Percentiles rank a stretch among this genome's conserved stretches.
phyloP scores from a whole-genome alignment of 352 stramenopile species.

The Pythium chondricola region DNA sequence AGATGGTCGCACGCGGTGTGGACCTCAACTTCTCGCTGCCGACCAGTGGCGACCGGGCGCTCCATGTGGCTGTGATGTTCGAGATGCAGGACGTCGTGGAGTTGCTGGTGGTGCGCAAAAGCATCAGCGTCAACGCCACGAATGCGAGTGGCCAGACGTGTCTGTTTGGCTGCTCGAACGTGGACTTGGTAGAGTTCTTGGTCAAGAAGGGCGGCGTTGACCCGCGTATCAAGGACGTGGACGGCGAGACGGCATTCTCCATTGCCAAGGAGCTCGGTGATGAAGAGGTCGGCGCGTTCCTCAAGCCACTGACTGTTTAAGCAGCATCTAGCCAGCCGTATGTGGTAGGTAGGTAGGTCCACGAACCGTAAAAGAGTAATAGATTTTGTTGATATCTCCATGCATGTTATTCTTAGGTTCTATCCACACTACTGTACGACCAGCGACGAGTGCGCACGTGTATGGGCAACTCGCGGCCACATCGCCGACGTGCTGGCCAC shows the following conservation, averaged over 20 bases:
- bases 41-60: conserved; percentile 52
- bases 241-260: conserved; percentile 64
- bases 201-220: conserved; percentile 63
- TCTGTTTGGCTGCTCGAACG: conserved; percentile 73
- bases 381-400: too few species aligned
- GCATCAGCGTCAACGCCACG: conserved; percentile 56
- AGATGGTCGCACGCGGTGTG: conserved; percentile 64
- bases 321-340: too few species aligned
- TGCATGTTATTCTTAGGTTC: too few species aligned
- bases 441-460: too few species aligned
- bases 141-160: conserved; percentile 74
- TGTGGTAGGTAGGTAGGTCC: too few species aligned
- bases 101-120: conserved; percentile 41
- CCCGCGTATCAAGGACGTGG: conserved; percentile 46
- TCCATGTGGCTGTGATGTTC: conserved; percentile 81
- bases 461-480: too few species aligned
- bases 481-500: too few species aligned
- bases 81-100: conserved; percentile 81
- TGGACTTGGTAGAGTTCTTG: conserved; percentile 59
- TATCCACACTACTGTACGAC: too few species aligned
- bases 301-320: conserved; percentile 32
- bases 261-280: conserved; percentile 72
- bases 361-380: too few species aligned
- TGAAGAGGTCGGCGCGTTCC: conserved; percentile 59
- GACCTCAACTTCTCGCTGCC: conserved; percentile 69